phyloP scores from a whole-genome alignment of 345 rosid genomes.

The Hibiscus syriacus region DNA sequence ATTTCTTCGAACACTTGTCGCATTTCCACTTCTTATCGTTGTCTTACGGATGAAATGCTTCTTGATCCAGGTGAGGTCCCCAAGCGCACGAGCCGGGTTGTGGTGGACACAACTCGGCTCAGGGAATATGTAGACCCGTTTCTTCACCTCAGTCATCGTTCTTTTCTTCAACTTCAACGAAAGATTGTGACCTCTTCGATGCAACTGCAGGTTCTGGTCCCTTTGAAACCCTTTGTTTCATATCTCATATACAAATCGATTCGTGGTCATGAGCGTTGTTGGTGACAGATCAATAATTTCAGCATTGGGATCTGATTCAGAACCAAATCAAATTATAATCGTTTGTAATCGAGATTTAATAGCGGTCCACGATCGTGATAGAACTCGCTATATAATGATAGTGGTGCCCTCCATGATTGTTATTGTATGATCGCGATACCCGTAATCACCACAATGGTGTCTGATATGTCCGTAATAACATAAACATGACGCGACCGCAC shows the following conservation, averaged over 20 bases:
- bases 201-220: constrained; percentile 65
- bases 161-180: constrained; percentile 69
- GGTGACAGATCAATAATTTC: constrained; percentile 63
- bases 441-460: too few relatives aligned
- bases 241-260: too few relatives aligned
- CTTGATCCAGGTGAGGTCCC: constrained; percentile 64
- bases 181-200: constrained; percentile 67
- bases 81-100: constrained; percentile 57
- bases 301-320: constrained; percentile 48
- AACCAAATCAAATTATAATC: background rate
- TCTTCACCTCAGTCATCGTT: constrained; percentile 39
- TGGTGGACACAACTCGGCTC: constrained; percentile 64
- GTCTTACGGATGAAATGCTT: constrained; percentile 70
- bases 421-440: too few relatives aligned
- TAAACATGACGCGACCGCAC: too few relatives aligned
- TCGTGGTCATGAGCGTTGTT: too few relatives aligned
- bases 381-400: too few relatives aligned
- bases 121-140: constrained; percentile 61
- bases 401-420: too few relatives aligned
- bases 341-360: too few relatives aligned
- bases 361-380: too few relatives aligned
- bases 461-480: too few relatives aligned
- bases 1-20: constrained; percentile 87
- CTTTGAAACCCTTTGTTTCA: too few relatives aligned
- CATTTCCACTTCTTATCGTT: constrained; percentile 99